Conservation (phyloP, 78 protist species). For the Trichosphaerium sp. region DNA sequence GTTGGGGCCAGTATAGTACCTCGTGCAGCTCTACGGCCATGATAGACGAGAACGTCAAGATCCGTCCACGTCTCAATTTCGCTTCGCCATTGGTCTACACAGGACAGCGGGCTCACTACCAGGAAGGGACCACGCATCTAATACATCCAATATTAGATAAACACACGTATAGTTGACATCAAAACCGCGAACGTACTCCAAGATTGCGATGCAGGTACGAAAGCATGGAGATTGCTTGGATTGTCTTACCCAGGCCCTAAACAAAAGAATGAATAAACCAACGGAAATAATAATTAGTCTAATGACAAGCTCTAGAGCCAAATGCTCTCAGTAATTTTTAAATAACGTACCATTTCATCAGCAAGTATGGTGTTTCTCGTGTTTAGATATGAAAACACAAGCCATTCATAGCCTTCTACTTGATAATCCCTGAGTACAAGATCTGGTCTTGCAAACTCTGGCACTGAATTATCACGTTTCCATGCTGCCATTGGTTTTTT, state of each 20-base stretch:
- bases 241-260: constrained; percentile 48
- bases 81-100: constrained; percentile 51
- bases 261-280: no score
- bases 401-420: constrained; percentile 45
- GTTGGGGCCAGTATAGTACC: not conserved
- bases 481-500: no score
- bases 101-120: constrained; percentile 89
- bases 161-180: no score
- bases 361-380: not conserved
- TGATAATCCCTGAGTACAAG: constrained; percentile 35
- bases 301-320: no score
- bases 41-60: constrained; percentile 33
- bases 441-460: no score
- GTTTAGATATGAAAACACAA: constrained; percentile 4
- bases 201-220: constrained; percentile 19
- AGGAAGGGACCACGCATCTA: constrained; percentile 76
- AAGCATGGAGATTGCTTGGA: constrained; percentile 30
- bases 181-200: no score
- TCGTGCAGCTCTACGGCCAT: no score
- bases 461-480: no score
- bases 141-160: no score
- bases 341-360: no score
- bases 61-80: constrained; percentile 51
- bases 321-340: no score
- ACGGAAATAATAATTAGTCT: no score